Evolutionary conservation across 2,329 filamentous ascomycete species (phyloP), one percentile per base, ranked within the genome.

Genomic region (Sarocladium strictum): DNA sequence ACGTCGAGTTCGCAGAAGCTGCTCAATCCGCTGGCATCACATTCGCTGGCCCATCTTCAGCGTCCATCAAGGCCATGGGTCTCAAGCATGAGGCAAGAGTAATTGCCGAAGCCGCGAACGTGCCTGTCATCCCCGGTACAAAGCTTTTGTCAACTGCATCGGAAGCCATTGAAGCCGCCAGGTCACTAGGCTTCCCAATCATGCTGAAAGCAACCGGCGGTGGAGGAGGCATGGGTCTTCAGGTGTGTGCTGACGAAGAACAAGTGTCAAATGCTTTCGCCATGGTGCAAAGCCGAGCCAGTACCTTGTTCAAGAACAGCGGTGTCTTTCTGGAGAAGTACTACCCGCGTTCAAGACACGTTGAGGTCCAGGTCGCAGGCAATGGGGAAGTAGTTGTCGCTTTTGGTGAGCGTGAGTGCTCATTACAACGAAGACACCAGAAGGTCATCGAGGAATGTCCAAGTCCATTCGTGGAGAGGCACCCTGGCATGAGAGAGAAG

Each of bases 381-480:
- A 84, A 88, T 55, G 77, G 79, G 0, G 81, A 79, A 0, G 17
- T 33, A 2, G 81, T 78, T 11, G 74, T 86, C 4, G 72, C 77
- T 35, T 77, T 87, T 24, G 82, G 84, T 3, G 85, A 88, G 61
- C 73, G 85, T 26, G 85, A 89, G 58, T 88, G 85, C 62, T 85
- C 80, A 0, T 79, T 88, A 6, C 85, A 88, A 63, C 69, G 85
- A 50, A 72, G 85, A 21, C 83, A 87, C 61, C 85, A 88, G 63
- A 89, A 89, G 61, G 82, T 88, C 19, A 79, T 89, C 15, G 85
- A 87, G 60, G 86, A 89, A 63, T 85, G 79, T 11, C 86, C 86
- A 0, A 83, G 80, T 57, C 84, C 83, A 0, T 85, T 85, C 56
- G 72, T 82, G 0, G 68, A 71, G 1, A 53, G 61, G 12, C 61